phyloP scores from a whole-genome alignment of 495 filamentous ascomycete species.

The Penicillium maclennaniae region DNA sequence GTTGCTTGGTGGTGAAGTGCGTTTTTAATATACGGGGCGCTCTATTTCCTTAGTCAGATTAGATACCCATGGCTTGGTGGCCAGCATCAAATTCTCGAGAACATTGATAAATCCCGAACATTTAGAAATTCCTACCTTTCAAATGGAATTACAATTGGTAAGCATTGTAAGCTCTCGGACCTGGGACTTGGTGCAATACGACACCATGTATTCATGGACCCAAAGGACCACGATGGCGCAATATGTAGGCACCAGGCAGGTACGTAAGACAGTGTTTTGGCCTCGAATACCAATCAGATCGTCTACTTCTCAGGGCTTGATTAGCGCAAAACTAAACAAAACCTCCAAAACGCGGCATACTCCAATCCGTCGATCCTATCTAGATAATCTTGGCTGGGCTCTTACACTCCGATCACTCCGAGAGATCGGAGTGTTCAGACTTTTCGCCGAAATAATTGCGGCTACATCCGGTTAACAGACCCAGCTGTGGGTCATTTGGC shows the following conservation, averaged over 20 bases:
- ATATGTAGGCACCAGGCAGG: neutral
- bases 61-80: constrained; percentile 21
- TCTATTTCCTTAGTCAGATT: constrained; percentile 16
- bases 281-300: too few species aligned
- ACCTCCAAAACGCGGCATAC: neutral
- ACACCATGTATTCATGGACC: neutral
- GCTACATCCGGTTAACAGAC: constrained; percentile 10
- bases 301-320: neutral
- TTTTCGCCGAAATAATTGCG: constrained; percentile 19
- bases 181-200: neutral
- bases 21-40: neutral
- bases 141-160: neutral
- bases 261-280: neutral
- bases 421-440: constrained; percentile 12
- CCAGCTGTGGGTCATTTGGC: constrained; percentile 16
- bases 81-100: constrained; percentile 1
- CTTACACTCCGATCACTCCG: constrained; percentile 21
- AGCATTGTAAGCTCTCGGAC: neutral
- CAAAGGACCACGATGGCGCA: neutral
- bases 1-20: constrained; percentile 46
- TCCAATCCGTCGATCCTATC: neutral
- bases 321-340: neutral
- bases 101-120: neutral
- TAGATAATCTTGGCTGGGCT: neutral
- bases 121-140: too few species aligned